Percentiles rank a stretch among this genome's conserved stretches.
phyloP scores from a whole-genome alignment of 2,329 filamentous ascomycete species.

The Ophiostoma angusticollis region DNA sequence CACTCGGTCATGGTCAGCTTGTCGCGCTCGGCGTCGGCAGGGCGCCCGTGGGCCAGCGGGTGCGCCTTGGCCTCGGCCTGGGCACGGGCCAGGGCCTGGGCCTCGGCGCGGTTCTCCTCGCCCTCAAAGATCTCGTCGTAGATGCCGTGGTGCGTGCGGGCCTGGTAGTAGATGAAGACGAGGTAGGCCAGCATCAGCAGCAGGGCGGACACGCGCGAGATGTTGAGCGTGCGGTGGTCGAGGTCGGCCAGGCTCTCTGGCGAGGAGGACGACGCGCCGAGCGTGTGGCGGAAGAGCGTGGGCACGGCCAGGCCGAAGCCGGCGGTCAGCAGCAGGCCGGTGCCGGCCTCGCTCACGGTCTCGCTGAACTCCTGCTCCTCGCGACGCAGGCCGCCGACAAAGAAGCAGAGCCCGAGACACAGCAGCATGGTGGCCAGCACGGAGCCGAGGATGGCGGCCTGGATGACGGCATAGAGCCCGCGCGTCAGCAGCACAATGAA shows the following conservation, averaged over 20 bases:
- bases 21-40: conserved; percentile 15
- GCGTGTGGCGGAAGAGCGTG: conserved; percentile 41
- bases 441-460: conserved; percentile 72
- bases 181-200: conserved; percentile 58
- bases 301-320: conserved; percentile 39
- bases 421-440: conserved; percentile 72
- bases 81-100: neutral
- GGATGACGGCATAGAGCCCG: conserved; percentile 54
- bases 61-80: neutral
- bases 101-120: conserved; percentile 53
- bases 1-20: conserved; percentile 69
- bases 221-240: conserved; percentile 40
- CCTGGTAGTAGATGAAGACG: conserved; percentile 59
- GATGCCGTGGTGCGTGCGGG: conserved; percentile 63
- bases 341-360: conserved; percentile 67
- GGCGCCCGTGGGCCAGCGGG: too few species aligned
- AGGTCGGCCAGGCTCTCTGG: conserved; percentile 35
- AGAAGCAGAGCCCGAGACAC: conserved; percentile 69
- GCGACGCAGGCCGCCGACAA: conserved; percentile 57
- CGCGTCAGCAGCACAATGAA: conserved; percentile 59
- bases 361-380: conserved; percentile 61
- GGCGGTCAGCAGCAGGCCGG: conserved; percentile 62
- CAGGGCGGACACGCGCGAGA: conserved; percentile 59
- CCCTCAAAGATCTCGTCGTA: conserved; percentile 61
- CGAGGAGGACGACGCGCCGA: conserved; percentile 19